Conservation (phyloP, 176 grass and related monocot genomes). For the Aegilops speltoides region DNA sequence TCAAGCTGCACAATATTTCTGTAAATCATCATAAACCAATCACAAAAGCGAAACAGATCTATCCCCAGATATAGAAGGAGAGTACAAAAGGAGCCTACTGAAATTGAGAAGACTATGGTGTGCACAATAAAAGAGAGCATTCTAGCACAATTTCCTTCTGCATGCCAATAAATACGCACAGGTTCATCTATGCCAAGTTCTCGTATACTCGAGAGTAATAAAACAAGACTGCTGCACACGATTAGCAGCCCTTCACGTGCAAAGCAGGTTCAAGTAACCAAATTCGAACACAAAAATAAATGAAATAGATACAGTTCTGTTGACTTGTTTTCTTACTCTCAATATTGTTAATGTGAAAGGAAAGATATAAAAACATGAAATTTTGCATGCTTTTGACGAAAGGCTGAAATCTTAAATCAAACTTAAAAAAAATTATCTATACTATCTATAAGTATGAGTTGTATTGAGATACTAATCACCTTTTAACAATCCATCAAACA, state of each 20-base stretch:
- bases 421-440: background rate
- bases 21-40: background rate
- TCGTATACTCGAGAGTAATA: background rate
- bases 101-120: background rate
- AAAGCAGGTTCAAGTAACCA: background rate
- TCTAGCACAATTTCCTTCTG: background rate
- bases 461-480: background rate
- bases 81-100: background rate
- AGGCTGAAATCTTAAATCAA: background rate
- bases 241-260: background rate
- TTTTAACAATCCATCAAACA: background rate
- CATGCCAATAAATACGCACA: background rate
- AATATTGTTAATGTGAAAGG: background rate
- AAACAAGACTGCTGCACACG: background rate
- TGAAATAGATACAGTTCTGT: background rate
- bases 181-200: background rate
- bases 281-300: background rate
- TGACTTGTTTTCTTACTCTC: background rate
- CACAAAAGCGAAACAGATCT: slow-evolving; percentile 11
- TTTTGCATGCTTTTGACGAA: background rate
- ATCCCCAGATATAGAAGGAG: background rate
- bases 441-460: background rate
- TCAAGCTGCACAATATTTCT: background rate
- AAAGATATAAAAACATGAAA: background rate
- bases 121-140: slow-evolving; percentile 2